Evolutionary conservation across 331 rosid species (phyloP).

Genomic region (Arachis monticola): DNA sequence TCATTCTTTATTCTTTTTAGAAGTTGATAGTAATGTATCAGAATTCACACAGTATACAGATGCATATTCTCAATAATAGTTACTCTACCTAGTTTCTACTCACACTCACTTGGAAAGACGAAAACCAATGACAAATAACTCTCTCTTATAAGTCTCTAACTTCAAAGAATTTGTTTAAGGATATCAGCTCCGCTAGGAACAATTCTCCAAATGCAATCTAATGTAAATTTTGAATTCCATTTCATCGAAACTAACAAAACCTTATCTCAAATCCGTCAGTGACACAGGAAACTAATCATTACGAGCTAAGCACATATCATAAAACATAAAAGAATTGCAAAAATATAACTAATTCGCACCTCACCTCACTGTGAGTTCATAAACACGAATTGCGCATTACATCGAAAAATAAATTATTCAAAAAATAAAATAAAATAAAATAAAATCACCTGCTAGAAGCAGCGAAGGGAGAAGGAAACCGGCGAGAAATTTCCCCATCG

Average conservation of each 20-base stretch:
- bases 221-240: not conserved
- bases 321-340: not conserved
- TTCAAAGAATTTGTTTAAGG: not conserved
- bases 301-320: not conserved
- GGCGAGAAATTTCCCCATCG: constrained; percentile 75
- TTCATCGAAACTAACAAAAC: not conserved
- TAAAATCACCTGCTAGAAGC: constrained; percentile 68
- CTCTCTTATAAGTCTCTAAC: not conserved
- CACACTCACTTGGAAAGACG: constrained; percentile 22
- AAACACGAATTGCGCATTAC: constrained; percentile 35
- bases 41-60: constrained; percentile 13
- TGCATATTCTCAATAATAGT: constrained; percentile 13
- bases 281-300: constrained; percentile 4
- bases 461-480: constrained; percentile 79
- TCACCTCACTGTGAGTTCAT: constrained; percentile 26
- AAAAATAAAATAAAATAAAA: not conserved
- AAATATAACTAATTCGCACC: constrained; percentile 6
- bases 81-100: constrained; percentile 10
- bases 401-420: not conserved
- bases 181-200: constrained; percentile 1
- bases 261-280: constrained; percentile 16
- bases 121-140: constrained; percentile 19
- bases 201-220: constrained; percentile 33
- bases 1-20: not conserved
- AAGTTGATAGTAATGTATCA: not conserved